These are phyloP conservation scores for Sordariomycetes sp. DNA, from an alignment of 2,329 filamentous ascomycete genomes.

Conservation along the genomic window DNA sequence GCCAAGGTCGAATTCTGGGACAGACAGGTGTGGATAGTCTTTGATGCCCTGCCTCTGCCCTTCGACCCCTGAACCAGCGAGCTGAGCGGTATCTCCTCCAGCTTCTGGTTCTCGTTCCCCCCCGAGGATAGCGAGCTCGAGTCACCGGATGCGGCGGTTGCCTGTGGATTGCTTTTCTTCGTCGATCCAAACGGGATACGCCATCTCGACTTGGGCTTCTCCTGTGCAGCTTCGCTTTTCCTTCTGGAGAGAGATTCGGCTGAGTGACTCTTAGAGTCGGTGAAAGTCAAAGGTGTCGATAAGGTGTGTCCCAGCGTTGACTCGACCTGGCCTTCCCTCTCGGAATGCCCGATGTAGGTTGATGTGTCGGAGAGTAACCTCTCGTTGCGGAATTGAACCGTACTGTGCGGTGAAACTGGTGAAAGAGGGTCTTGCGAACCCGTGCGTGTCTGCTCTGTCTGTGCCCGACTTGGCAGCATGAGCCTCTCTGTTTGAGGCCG, in stretches of 20 bases:
- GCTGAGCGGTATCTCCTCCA: slow-evolving; percentile 27
- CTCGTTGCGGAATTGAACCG: neutral
- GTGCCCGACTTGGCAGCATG: too few species aligned
- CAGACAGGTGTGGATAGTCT: slow-evolving; percentile 22
- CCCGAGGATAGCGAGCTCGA: slow-evolving; percentile 26
- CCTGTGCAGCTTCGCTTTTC: slow-evolving; percentile 1
- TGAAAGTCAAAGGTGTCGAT: neutral
- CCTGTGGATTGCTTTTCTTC: slow-evolving; percentile 14
- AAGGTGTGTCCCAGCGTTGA: neutral
- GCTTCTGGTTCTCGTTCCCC: slow-evolving; percentile 19
- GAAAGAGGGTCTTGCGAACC: neutral
- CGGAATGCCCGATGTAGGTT: neutral
- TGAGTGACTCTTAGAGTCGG: neutral
- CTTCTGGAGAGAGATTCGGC: neutral
- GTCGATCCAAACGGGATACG: slow-evolving; percentile 13
- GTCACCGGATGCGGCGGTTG: slow-evolving; percentile 17
- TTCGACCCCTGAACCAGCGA: slow-evolving; percentile 18
- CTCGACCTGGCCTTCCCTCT: neutral
- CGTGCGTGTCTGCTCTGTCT: too few species aligned
- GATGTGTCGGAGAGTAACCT: neutral
- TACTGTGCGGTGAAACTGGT: neutral
- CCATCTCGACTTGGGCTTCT: slow-evolving; percentile 22
- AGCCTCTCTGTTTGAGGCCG: neutral
- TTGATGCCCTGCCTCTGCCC: slow-evolving; percentile 17
- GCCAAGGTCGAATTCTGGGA: slow-evolving; percentile 27